These are phyloP conservation scores for Fusarium praegraminearum DNA, from an alignment of 2,329 filamentous ascomycete species.

Conservation along the genomic window DNA sequence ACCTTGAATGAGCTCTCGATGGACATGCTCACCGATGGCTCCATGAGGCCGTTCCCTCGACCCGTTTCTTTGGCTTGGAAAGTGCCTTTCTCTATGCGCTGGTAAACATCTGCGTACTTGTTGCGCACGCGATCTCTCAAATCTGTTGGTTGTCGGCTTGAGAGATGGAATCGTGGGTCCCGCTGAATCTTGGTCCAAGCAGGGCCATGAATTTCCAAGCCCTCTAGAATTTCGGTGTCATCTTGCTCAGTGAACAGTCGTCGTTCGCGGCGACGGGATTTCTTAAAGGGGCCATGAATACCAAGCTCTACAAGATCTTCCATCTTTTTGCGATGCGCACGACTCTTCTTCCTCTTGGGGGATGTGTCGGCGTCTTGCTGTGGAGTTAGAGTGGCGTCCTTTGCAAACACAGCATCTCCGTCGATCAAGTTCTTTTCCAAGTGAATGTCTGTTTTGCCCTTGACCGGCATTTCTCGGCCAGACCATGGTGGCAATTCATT, in stretches of 20 bases:
- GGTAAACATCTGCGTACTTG: constrained; percentile 70
- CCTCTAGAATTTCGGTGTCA: constrained; percentile 71
- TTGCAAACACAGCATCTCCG: constrained; percentile 50
- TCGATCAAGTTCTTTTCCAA: constrained; percentile 69
- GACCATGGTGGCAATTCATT: constrained; percentile 40
- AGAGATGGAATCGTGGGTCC: constrained; percentile 68
- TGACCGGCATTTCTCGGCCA: constrained; percentile 51
- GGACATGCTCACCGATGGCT: constrained; percentile 64
- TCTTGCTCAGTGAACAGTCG: constrained; percentile 72
- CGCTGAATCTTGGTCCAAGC: constrained; percentile 75
- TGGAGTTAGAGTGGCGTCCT: constrained; percentile 44
- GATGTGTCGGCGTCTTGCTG: constrained; percentile 52
- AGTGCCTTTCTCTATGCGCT: constrained; percentile 66
- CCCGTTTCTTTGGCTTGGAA: constrained; percentile 59
- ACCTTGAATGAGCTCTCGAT: constrained; percentile 61
- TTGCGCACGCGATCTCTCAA: constrained; percentile 73
- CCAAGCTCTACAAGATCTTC: constrained; percentile 69
- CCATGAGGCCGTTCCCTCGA: constrained; percentile 59
- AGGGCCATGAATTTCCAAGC: constrained; percentile 70
- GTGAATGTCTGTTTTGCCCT: constrained; percentile 62
- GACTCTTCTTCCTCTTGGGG: constrained; percentile 62
- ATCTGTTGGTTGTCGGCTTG: constrained; percentile 71
- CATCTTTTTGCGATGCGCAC: constrained; percentile 67
- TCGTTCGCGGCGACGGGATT: constrained; percentile 70
- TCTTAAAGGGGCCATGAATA: constrained; percentile 72